Base-by-base conservation (phyloP, 805 yeast genomes). In the Candida oleophila region DNA sequence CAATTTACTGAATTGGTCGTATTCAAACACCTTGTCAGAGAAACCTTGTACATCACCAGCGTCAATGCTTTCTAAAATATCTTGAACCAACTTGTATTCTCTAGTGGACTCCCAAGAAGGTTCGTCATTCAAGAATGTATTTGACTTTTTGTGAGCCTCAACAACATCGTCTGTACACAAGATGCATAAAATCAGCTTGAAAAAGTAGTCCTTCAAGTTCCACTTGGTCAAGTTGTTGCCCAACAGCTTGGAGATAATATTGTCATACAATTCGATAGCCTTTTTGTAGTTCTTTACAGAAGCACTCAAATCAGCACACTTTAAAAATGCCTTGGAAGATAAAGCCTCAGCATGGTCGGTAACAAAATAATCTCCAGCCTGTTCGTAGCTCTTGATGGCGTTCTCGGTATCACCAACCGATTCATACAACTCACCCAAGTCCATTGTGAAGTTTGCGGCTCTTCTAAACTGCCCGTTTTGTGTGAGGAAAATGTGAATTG, bases 351-450 rank as follows among this genome's bases (percentile, higher is more conserved):
- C 97, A 48, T 89, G 91, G 67, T 94, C 99, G 51, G 92, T 89
- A 46, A 82, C 79, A 62, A 86, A 91, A 91, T 97, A 94, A 60
- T 94, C 98, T 36, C 96, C 97, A 9, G 99, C 97, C 57, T 85
- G 87, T 61, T 90, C 96, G 62, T 86, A 92, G 22, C 90, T 81
- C 45, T 75, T 75, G 44, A 85, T 77, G 4, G 99, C 97, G 54
- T 79, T 79, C 20, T 74, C 70, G 28, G 71, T 65, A 58, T 91
- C 92, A 42, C 77, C 77, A 18, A 89, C 69, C 40, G 78, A 78
- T 66, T 92, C 98, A 61, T 87, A 89, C 40, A 92, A 66, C 54
- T 83, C 90, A 9, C 91, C 99, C 59, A 94, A 75, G 62, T 94
- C 99, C 74, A 86, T 81, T 62, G 91, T 86, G 71, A 87, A 91